phyloP scores from a whole-genome alignment of 2,329 filamentous ascomycete genomes.

The Botrytis tulipae region DNA sequence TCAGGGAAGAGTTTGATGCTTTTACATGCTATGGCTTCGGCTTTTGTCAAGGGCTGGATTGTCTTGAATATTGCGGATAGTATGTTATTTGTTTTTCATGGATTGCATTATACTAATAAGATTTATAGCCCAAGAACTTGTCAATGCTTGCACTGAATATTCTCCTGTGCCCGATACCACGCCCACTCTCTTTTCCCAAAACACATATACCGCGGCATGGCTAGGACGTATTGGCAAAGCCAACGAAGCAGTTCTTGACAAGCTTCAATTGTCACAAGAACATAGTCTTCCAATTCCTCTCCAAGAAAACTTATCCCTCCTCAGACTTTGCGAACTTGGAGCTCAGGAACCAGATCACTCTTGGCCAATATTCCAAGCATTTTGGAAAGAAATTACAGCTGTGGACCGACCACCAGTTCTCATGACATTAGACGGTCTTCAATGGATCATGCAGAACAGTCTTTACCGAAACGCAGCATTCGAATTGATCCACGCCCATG shows the following conservation, averaged over 20 bases:
- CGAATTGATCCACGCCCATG: conserved; percentile 79
- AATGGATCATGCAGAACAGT: conserved; percentile 76
- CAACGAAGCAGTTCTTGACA: conserved; percentile 64
- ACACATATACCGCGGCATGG: conserved; percentile 71
- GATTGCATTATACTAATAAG: conserved; percentile 22
- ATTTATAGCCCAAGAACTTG: conserved; percentile 70
- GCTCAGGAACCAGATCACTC: conserved; percentile 73
- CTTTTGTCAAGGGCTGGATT: conserved; percentile 79
- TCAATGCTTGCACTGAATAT: conserved; percentile 79
- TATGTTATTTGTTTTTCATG: conserved; percentile 43
- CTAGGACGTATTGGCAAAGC: conserved; percentile 70
- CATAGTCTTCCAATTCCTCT: conserved; percentile 58
- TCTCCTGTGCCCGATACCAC: conserved; percentile 60
- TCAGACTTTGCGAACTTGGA: conserved; percentile 65
- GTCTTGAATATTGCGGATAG: conserved; percentile 89
- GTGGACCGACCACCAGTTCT: conserved; percentile 57
- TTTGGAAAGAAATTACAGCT: conserved; percentile 75
- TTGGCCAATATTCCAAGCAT: conserved; percentile 75
- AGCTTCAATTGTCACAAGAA: conserved; percentile 50
- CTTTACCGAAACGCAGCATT: conserved; percentile 71
- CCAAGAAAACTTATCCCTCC: conserved; percentile 59
- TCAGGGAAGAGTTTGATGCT: conserved; percentile 86
- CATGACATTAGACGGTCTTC: conserved; percentile 74
- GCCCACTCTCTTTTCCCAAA: conserved; percentile 70
- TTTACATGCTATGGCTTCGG: conserved; percentile 80